A percentile compares a stretch with the other conserved stretches of the same genome.
These are phyloP conservation scores for Sclerospora graminicola DNA, from an alignment of 352 stramenopile species.

Conservation along the genomic window DNA sequence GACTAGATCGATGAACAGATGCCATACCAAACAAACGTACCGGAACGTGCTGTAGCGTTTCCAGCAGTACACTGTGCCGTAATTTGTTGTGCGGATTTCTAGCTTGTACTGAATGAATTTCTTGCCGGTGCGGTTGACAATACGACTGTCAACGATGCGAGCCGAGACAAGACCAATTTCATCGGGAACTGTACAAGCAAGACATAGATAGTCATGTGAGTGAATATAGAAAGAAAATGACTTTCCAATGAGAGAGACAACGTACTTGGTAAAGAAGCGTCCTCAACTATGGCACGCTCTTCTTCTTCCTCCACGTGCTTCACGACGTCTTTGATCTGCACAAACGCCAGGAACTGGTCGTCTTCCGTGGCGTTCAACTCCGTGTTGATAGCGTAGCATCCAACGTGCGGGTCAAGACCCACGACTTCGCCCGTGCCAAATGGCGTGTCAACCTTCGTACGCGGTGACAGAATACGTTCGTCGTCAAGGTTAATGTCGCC, in stretches of 20 bases:
- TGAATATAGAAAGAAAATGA: too few species aligned
- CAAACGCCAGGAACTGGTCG: constrained; percentile 75
- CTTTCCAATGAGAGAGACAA: constrained; percentile 9
- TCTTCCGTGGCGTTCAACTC: constrained; percentile 63
- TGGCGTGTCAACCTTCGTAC: constrained; percentile 76
- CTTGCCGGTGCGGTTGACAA: constrained; percentile 74
- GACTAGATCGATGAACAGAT: neutral
- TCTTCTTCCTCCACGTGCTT: constrained; percentile 65
- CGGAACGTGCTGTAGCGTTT: constrained; percentile 85
- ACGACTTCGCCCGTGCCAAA: constrained; percentile 78
- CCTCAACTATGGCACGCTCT: constrained; percentile 72
- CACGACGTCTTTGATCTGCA: constrained; percentile 69
- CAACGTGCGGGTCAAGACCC: constrained; percentile 77
- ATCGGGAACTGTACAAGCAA: constrained; percentile 50
- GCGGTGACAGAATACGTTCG: constrained; percentile 76
- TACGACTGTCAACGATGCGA: constrained; percentile 74
- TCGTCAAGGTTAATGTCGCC: constrained; percentile 72
- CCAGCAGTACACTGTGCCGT: constrained; percentile 83
- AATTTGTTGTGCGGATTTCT: constrained; percentile 81
- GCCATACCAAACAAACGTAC: constrained; percentile 19
- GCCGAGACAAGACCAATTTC: constrained; percentile 75
- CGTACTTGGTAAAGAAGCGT: constrained; percentile 68
- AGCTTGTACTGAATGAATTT: constrained; percentile 89
- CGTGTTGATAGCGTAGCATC: constrained; percentile 83
- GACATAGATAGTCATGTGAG: constrained; percentile 1